Evolutionary conservation across 2,329 filamentous ascomycete genomes (phyloP), one percentile per base, ranked within the genome.

Genomic region (Neonectria ditissima): DNA sequence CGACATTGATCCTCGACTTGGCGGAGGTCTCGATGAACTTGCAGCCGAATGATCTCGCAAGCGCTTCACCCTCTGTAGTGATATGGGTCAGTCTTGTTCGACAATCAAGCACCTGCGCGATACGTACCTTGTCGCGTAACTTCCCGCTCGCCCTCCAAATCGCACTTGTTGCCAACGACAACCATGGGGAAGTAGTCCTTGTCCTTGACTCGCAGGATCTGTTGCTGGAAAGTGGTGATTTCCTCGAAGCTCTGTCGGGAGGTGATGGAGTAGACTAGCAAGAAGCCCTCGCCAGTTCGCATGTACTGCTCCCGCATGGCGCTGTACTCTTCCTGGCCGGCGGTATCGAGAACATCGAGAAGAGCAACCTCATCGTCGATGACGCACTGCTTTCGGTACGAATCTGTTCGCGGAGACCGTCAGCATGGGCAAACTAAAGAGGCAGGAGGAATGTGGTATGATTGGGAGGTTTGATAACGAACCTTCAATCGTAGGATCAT

Each of bases 141-240:
- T 75, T 95, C 92, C 77, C 96, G 89, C 82, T 99, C 95, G 73
- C 86, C 86, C 77, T 97, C 95, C 79, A 99, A 84, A 93, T 99
- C 96, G 83, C 95, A 97, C 87, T 99, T 99, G 89, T 99, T 99
- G 74, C 94, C 96, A 44, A 98, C 96, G 48, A 99, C 92, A 62
- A 98, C 97, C 85, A 99, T 98, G 73, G 96, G 96, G 85, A 99
- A 99, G 81, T 97, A 97, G 83, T 99, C 96, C 89, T 97, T 98
- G 85, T 98, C 96, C 87, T 99, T 99, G 75, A 99, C 96, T 73
- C 96, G 86, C 73, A 99, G 86, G 78, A 99, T 99, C 82, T 99
- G 96, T 86, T 98, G 94, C 82, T 98, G 94, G 83, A 98, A 98
- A 52, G 94, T 97, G 82, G 94, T 92, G 80, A 99, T 98, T 84